Conservation (phyloP, 306 rosid species). For the Abrus precatorius region DNA sequence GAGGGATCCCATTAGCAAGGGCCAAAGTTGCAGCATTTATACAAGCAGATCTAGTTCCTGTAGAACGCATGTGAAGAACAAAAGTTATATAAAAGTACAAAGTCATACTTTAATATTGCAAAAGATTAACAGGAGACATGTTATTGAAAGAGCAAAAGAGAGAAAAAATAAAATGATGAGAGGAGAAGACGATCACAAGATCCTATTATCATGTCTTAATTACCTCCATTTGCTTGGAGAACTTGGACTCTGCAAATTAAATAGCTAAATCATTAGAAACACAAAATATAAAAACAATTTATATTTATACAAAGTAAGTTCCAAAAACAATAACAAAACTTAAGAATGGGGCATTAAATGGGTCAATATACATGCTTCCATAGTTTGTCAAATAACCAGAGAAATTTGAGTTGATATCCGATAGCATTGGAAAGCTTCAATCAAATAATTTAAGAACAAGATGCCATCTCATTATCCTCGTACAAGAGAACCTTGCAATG, state of each 20-base stretch:
- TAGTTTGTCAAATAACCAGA: constrained; percentile 86
- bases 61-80: constrained; percentile 35
- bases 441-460: constrained; percentile 33
- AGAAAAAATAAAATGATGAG: constrained; percentile 10
- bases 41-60: constrained; percentile 96
- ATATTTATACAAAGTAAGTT: constrained; percentile 35
- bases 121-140: constrained; percentile 22
- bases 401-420: constrained; percentile 96
- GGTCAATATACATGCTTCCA: constrained; percentile 89
- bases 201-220: constrained; percentile 27
- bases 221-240: constrained; percentile 98
- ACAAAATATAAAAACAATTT: neutral
- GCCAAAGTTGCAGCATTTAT: constrained; percentile 97
- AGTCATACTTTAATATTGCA: constrained; percentile 16
- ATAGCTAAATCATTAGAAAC: constrained; percentile 43
- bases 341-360: constrained; percentile 92
- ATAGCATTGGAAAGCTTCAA: constrained; percentile 46
- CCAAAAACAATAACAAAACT: constrained; percentile 57
- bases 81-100: constrained; percentile 10
- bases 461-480: constrained; percentile 8
- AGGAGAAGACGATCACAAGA: constrained; percentile 29
- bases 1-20: constrained; percentile 94
- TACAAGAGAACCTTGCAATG: constrained; percentile 19
- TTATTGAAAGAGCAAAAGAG: constrained; percentile 31
- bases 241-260: constrained; percentile 81